Evolutionary conservation across 495 filamentous ascomycete genomes (phyloP).

Genomic region (Podospora pseudoanserina): DNA sequence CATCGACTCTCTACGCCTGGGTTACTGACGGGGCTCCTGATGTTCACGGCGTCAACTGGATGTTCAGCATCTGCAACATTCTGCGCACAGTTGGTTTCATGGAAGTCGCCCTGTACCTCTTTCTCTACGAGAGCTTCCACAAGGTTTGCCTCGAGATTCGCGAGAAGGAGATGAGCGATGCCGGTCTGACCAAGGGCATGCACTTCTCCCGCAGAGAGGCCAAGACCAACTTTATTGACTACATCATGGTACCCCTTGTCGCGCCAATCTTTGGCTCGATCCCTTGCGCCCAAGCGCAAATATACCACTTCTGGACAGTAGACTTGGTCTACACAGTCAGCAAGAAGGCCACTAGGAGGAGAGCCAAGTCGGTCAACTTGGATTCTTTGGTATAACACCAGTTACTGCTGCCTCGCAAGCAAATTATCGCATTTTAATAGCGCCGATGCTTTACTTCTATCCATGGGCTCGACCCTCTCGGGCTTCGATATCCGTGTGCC

Average conservation of each 20-base stretch:
- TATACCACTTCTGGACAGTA: slow-evolving; percentile 64
- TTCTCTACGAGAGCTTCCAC: slow-evolving; percentile 62
- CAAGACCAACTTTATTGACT: slow-evolving; percentile 53
- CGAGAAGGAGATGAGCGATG: slow-evolving; percentile 60
- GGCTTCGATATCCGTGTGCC: slow-evolving; percentile 8
- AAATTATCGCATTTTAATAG: slow-evolving; percentile 4
- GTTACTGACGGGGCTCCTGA: slow-evolving; percentile 45
- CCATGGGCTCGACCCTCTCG: slow-evolving; percentile 2
- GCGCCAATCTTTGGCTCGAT: slow-evolving; percentile 61
- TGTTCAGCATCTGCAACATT: slow-evolving; percentile 54
- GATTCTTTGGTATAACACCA: slow-evolving; percentile 40
- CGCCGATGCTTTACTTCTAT: slow-evolving; percentile 15
- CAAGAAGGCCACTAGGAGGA: slow-evolving; percentile 54
- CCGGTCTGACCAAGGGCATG: slow-evolving; percentile 55
- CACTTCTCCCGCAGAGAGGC: slow-evolving; percentile 53
- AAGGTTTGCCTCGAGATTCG: slow-evolving; percentile 51
- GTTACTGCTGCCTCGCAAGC: slow-evolving; percentile 5
- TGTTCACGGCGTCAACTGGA: slow-evolving; percentile 48
- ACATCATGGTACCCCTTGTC: slow-evolving; percentile 56
- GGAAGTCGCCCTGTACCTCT: slow-evolving; percentile 56
- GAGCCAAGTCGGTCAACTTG: slow-evolving; percentile 43
- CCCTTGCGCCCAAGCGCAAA: slow-evolving; percentile 58
- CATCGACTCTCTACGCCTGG: slow-evolving; percentile 53
- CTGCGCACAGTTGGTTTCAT: slow-evolving; percentile 56
- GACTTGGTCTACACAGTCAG: slow-evolving; percentile 63